Conservation (phyloP, 2,329 filamentous ascomycete genomes). For the Cladophialophora carrionii region DNA sequence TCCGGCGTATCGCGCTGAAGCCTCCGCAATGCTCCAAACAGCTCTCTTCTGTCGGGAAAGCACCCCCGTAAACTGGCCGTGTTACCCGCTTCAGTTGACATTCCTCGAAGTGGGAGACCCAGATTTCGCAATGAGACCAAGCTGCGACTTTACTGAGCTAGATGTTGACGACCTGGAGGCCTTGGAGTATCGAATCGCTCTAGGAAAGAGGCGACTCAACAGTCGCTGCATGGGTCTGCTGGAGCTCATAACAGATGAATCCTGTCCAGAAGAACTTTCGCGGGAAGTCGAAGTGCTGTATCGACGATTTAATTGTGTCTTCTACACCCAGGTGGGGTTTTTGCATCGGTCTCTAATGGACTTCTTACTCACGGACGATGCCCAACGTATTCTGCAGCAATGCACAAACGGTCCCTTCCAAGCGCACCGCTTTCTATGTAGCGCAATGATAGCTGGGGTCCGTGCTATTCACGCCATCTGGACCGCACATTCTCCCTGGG, state of each 20-base stretch:
- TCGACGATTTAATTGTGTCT: background rate
- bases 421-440: background rate
- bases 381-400: background rate
- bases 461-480: background rate
- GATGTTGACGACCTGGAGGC: background rate
- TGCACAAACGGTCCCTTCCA: background rate
- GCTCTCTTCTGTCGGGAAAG: slow-evolving; percentile 10
- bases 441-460: background rate
- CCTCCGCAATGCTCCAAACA: slow-evolving; percentile 24
- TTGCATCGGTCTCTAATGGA: background rate
- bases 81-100: background rate
- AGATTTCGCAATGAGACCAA: background rate
- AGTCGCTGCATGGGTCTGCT: slow-evolving; percentile 1
- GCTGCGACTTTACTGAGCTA: background rate
- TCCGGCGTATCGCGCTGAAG: slow-evolving; percentile 16
- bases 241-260: background rate
- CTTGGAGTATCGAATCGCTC: background rate
- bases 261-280: no score
- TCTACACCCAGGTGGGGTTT: background rate
- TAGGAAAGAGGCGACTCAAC: background rate
- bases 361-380: background rate
- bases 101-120: background rate
- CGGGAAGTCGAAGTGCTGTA: no score
- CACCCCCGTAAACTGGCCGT: no score
- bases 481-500: background rate